These are phyloP conservation scores for Neurospora intermedia DNA, from an alignment of 495 filamentous ascomycete genomes.

Conservation along the genomic window DNA sequence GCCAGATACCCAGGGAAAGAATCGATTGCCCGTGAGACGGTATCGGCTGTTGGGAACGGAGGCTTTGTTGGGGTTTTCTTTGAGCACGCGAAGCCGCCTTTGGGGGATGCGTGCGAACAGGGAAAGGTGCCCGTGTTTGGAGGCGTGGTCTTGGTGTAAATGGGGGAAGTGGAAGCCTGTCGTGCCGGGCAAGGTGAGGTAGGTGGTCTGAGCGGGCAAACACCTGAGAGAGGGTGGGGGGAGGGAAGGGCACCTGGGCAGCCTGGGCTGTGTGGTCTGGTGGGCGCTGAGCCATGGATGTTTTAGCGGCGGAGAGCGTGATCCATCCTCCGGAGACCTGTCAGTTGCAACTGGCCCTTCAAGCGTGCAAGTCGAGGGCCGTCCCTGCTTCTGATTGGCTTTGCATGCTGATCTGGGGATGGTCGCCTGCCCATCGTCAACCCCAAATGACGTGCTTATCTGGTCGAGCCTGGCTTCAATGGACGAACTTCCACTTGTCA, in stretches of 20 bases:
- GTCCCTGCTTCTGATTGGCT: background rate
- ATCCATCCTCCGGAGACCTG: background rate
- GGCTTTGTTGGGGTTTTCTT: background rate
- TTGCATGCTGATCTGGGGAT: background rate
- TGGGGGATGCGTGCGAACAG: background rate
- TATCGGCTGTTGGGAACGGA: slow-evolving; percentile 1
- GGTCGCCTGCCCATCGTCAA: background rate
- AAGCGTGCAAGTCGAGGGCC: background rate
- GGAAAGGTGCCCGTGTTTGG: background rate
- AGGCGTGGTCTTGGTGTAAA: background rate
- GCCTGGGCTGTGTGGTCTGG: background rate
- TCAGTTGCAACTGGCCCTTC: background rate
- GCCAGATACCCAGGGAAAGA: background rate
- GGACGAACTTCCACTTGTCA: no score
- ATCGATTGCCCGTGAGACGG: background rate
- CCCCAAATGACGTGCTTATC: background rate
- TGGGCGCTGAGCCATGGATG: background rate
- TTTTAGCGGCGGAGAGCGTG: background rate
- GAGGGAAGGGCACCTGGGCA: background rate
- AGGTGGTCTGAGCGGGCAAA: background rate
- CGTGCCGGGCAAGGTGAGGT: background rate
- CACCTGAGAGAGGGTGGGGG: background rate
- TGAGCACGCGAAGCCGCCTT: background rate
- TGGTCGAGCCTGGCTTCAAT: background rate
- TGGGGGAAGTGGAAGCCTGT: background rate